Base-by-base conservation (phyloP, 257 asterid species). In the Catharanthus roseus region DNA sequence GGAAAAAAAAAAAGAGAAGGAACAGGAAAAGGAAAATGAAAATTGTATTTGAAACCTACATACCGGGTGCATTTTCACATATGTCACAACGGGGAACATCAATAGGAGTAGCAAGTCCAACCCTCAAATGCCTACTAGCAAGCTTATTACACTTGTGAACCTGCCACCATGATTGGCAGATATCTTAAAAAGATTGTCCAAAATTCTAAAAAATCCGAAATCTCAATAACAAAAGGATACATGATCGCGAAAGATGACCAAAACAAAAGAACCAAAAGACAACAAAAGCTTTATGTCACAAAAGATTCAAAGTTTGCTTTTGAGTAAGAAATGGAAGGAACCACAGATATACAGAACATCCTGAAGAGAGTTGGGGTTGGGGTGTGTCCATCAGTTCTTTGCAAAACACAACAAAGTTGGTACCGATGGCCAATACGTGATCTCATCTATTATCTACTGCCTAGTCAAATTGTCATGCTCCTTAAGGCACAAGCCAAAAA, bases 111-210 rank as follows among this genome's bases (percentile, higher is more conserved):
- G 93, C 97, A 29, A 93, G 93, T 61, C 97, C 97, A 64, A 93
- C 99, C 60, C 99, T 83, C 36, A 91, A 88, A 66, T 93, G 99
- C 77, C 97, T 82, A 83, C 89, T 91, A 6, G 99, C 99, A 41
- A 93, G 93, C 86, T 93, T 93, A 82, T 93, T 93, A 81, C 99
- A 93, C 99, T 78, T 76, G 76, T 93, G 99, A 18, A 91, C 97
- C 99, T 93, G 85, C 75, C 44, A 68, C 56, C 13, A 33, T 75
- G 24, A 77, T 47, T n/a, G n/a, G 72, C 18, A 41, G 26, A 61
- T 11, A 73, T 29, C 0, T 38, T 57, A 60, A 63, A 64, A 36
- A 61, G 36, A 31, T 13, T 68, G 60, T 33, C 34, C 53, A 38
- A 60, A 24, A 36, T 58, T 33, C 10, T 19, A 16, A 11, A 65